phyloP scores from a whole-genome alignment of 2,329 filamentous ascomycete species.

The Bimuria novae-zelandiae region DNA sequence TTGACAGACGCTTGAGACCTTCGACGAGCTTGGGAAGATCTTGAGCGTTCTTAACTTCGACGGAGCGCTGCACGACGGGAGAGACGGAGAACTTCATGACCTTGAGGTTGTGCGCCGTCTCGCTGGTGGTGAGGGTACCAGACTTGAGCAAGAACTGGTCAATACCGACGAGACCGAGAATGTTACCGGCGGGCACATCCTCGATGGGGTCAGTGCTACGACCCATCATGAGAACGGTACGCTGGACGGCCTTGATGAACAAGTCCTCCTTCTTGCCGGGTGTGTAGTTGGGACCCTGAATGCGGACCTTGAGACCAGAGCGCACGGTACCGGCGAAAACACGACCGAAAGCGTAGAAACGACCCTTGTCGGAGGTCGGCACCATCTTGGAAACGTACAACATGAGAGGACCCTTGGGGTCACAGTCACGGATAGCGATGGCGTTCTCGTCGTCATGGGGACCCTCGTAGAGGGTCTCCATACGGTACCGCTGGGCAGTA shows the following conservation, averaged over 20 bases:
- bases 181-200: conserved; percentile 99
- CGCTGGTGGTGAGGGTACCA: conserved; percentile 96
- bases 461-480: conserved; percentile 98
- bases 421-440: conserved; percentile 97
- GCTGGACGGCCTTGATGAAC: conserved; percentile 99
- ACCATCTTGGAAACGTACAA: conserved; percentile 99
- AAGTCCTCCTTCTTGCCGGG: conserved; percentile 99
- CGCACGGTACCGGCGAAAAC: conserved; percentile 98
- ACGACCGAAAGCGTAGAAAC: conserved; percentile 99
- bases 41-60: conserved; percentile 99
- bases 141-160: conserved; percentile 99
- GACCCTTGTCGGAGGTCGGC: conserved; percentile 98
- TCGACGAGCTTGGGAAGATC: conserved; percentile 99
- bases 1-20: conserved; percentile 99
- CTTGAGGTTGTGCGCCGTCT: conserved; percentile 99
- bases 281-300: conserved; percentile 98
- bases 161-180: conserved; percentile 98
- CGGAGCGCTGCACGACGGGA: conserved; percentile 96
- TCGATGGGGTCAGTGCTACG: conserved; percentile 98
- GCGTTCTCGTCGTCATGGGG: conserved; percentile 88
- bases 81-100: conserved; percentile 99
- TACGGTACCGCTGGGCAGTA: conserved; percentile 96
- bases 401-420: conserved; percentile 98
- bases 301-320: conserved; percentile 99
- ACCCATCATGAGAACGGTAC: conserved; percentile 99